phyloP scores from a whole-genome alignment of 1,284 basidiomycete genomes.

The Tylopilus sp. region DNA sequence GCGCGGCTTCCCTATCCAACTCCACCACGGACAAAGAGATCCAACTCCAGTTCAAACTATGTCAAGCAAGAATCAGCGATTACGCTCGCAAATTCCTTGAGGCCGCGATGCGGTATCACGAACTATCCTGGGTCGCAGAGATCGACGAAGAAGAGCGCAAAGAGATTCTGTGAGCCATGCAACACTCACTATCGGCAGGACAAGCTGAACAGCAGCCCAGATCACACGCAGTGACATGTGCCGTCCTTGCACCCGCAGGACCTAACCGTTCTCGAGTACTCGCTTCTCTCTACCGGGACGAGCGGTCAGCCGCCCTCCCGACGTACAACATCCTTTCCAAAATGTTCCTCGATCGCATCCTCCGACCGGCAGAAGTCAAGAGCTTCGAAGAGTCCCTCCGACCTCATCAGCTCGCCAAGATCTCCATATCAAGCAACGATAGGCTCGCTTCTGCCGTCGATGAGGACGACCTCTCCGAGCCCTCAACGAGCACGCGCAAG shows the following conservation, averaged over 20 bases:
- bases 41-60: constrained; percentile 79
- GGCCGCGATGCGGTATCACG: constrained; percentile 93
- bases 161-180: constrained; percentile 70
- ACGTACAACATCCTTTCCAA: constrained; percentile 91
- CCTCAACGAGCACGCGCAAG: constrained; percentile 66
- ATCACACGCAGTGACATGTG: constrained; percentile 88
- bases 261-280: constrained; percentile 92
- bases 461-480: constrained; percentile 51
- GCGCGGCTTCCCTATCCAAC: constrained; percentile 88
- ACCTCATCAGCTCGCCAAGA: constrained; percentile 89
- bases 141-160: constrained; percentile 89
- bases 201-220: constrained; percentile 41
- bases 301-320: constrained; percentile 75
- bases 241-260: constrained; percentile 95
- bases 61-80: constrained; percentile 91
- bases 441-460: constrained; percentile 62
- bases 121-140: constrained; percentile 83
- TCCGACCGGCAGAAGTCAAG: constrained; percentile 84
- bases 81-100: constrained; percentile 90
- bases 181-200: neutral
- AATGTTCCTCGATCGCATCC: constrained; percentile 96
- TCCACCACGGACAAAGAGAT: constrained; percentile 73
- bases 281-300: constrained; percentile 90
- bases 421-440: constrained; percentile 78
- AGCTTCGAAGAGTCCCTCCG: constrained; percentile 86